Evolutionary conservation across 257 asterid genomes (phyloP).

Genomic region (Solanum habrochaites): DNA sequence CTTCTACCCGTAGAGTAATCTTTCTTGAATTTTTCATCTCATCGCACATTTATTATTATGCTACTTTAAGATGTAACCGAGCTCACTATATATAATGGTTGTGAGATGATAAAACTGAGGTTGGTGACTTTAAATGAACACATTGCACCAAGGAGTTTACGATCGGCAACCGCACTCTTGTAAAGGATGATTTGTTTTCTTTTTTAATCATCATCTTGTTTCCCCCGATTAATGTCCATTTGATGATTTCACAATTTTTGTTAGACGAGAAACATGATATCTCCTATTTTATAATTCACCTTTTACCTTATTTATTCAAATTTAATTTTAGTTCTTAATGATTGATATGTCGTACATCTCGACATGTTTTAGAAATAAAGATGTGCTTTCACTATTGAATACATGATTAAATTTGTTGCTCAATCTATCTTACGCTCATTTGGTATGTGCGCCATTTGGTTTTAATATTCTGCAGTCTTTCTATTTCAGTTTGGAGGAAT

Average conservation of each 20-base stretch:
- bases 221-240: neutral
- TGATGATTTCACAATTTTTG: neutral
- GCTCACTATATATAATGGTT: neutral
- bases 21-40: neutral
- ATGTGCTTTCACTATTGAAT: neutral
- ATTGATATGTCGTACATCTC: neutral
- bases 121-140: neutral
- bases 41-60: neutral
- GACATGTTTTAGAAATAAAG: neutral
- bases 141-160: neutral
- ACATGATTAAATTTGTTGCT: neutral
- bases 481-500: neutral
- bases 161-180: neutral
- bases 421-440: neutral
- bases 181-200: neutral
- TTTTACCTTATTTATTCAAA: neutral
- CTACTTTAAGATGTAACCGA: neutral
- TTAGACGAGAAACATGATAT: neutral
- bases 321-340: neutral
- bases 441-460: neutral
- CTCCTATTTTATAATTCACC: neutral
- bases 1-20: neutral
- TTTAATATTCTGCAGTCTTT: neutral
- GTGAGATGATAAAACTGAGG: neutral
- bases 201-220: neutral